Base-by-base conservation (phyloP, 2,329 filamentous ascomycete genomes). In the Colletotrichum destructivum region DNA sequence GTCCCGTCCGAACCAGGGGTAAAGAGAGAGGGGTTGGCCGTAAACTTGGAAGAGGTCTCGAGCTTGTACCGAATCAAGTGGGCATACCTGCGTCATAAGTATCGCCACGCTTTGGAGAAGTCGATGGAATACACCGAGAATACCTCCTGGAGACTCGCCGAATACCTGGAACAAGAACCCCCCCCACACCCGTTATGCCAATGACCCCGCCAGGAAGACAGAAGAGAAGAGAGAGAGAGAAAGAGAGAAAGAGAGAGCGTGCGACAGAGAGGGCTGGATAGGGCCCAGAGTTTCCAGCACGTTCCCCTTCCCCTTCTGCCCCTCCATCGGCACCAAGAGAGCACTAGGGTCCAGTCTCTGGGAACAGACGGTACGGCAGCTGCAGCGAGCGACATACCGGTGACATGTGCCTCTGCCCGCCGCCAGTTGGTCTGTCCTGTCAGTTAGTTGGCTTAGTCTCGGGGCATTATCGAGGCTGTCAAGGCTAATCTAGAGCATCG, bases 11-110 rank as follows among this genome's bases (percentile, higher is more conserved):
- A 69, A 69, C 59, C 51, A 59, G 35, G 63, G 68, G 61, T 35
- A 11, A 35, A 35, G 31, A 35, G 31, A 9, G 61, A 16, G 21
- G 49, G 26, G n/a, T 26, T 16, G 46, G 38, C 13, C 23, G 26
- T 6, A 12, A 51, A 12, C 59, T 49, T 38, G 51, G 26, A 26
- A 21, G 12, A 51, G 47, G 63, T 71, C 46, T 38, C 23, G n/a
- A 12, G 18, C 12, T 23, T 35, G 68, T 71, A 71, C 7, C 69
- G 4, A 2, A n/a, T n/a, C 18, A 18, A 23, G 65, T 49, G 65
- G 65, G n/a, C 23, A 31, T 23, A 2, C n/a, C 69, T 60, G 69
- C 69, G 65, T 71, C 69, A 69, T 71, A 60, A 42, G 65, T 69
- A 46, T 12, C 52, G n/a, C n/a, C 15, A 13, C 18, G 3, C 23